These are phyloP conservation scores for Kazachstania africana DNA, from an alignment of 805 yeast genomes.

Conservation along the genomic window DNA sequence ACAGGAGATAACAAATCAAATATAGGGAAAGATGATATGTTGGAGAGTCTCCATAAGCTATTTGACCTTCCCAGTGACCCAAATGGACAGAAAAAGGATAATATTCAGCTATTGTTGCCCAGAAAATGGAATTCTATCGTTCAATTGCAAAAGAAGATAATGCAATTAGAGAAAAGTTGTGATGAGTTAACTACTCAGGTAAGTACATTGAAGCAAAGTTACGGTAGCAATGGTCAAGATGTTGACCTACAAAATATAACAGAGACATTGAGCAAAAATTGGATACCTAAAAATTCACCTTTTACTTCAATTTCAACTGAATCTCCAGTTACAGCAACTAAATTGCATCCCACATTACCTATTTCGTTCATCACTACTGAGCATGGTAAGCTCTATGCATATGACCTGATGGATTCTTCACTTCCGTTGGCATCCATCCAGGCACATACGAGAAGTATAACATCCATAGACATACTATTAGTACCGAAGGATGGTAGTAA, in stretches of 20 bases:
- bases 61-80: constrained; percentile 1
- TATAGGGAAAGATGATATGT: not conserved
- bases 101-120: constrained; percentile 7
- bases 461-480: constrained; percentile 8
- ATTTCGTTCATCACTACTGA: constrained; percentile 52
- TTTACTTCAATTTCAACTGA: constrained; percentile 42
- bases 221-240: not conserved
- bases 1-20: not conserved
- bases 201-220: constrained; percentile 12
- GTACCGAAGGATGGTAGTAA: not conserved
- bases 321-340: constrained; percentile 47
- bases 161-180: constrained; percentile 56
- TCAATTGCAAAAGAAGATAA: constrained; percentile 60
- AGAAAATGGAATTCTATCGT: constrained; percentile 81
- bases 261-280: constrained; percentile 24
- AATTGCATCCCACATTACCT: constrained; percentile 69
- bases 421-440: constrained; percentile 51
- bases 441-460: constrained; percentile 70
- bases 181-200: constrained; percentile 36
- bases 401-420: constrained; percentile 53
- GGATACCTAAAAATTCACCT: constrained; percentile 49
- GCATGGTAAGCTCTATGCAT: constrained; percentile 60
- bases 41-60: constrained; percentile 1
- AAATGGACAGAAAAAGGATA: not conserved
- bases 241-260: constrained; percentile 9